Evolutionary conservation across 257 asterid species (phyloP).

Genomic region (Leptodermis oblonga): DNA sequence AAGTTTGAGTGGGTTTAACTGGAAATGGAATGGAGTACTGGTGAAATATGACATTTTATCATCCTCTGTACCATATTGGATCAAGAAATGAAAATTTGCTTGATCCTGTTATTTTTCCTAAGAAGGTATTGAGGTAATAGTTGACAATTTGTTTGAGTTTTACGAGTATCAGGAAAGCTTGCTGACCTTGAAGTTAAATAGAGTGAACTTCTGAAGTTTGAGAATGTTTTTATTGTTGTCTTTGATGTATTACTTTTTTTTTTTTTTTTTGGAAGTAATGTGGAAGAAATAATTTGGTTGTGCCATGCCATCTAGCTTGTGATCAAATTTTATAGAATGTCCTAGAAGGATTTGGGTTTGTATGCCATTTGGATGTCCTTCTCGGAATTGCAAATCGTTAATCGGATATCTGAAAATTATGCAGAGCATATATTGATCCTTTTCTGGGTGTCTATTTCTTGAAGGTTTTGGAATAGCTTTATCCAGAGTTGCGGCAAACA

Average conservation of each 20-base stretch:
- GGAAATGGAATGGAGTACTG: not conserved
- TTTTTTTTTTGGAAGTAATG: not conserved
- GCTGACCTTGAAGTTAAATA: not conserved
- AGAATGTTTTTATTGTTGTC: not conserved
- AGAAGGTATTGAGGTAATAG: not conserved
- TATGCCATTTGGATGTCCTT: not conserved
- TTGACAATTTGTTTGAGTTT: not conserved
- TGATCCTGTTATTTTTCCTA: not conserved
- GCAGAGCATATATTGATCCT: not conserved
- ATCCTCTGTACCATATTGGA: not conserved
- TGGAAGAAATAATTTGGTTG: not conserved
- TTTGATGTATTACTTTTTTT: not conserved
- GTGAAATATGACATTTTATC: not conserved
- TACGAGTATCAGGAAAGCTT: not conserved
- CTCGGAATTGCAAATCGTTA: not conserved
- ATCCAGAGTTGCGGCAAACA: conserved; percentile 66
- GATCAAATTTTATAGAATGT: not conserved
- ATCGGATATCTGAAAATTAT: not conserved
- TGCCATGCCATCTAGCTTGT: not conserved
- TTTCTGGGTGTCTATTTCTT: conserved; percentile 4
- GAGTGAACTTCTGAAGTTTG: not conserved
- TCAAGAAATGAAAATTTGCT: conserved; percentile 5
- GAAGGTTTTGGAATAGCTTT: conserved; percentile 83
- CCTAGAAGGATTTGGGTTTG: not conserved
- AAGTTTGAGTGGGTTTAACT: not conserved